A percentile compares a stretch with the other conserved stretches of the same genome.
phyloP scores from a whole-genome alignment of 768 basidiomycete species.

The Podaxis mareebaensis region DNA sequence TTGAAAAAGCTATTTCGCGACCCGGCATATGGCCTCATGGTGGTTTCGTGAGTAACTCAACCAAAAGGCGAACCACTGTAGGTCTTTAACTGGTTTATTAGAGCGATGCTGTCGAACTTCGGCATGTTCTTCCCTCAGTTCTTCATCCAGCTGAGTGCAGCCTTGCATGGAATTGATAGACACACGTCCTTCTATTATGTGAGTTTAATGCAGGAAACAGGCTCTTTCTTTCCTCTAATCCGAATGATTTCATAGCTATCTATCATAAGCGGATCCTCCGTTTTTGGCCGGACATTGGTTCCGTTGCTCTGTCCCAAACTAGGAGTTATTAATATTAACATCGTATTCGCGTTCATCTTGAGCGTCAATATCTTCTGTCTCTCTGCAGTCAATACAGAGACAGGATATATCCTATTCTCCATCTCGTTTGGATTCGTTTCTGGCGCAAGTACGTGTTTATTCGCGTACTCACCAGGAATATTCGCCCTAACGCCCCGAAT shows the following conservation, averaged over 20 bases:
- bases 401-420: conserved; percentile 39
- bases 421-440: conserved; percentile 48
- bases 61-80: background rate
- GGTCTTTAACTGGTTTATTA: conserved; percentile 12
- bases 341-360: conserved; percentile 31
- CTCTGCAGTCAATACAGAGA: conserved; percentile 34
- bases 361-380: conserved; percentile 43
- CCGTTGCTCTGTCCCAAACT: conserved; percentile 39
- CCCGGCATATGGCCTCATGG: conserved; percentile 41
- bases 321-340: conserved; percentile 44
- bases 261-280: conserved; percentile 50
- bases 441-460: conserved; percentile 40
- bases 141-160: conserved; percentile 57
- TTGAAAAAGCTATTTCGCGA: conserved; percentile 42
- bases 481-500: background rate
- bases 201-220: conserved; percentile 16
- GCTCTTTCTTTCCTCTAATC: background rate
- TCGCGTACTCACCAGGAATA: background rate
- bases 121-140: conserved; percentile 54
- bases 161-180: conserved; percentile 43
- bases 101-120: conserved; percentile 33
- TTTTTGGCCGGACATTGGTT: conserved; percentile 48
- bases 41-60: conserved; percentile 32
- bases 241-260: conserved; percentile 29
- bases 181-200: conserved; percentile 60